These are phyloP conservation scores for Sarcomyxa edulis DNA, from an alignment of 768 basidiomycete species.

Conservation along the genomic window DNA sequence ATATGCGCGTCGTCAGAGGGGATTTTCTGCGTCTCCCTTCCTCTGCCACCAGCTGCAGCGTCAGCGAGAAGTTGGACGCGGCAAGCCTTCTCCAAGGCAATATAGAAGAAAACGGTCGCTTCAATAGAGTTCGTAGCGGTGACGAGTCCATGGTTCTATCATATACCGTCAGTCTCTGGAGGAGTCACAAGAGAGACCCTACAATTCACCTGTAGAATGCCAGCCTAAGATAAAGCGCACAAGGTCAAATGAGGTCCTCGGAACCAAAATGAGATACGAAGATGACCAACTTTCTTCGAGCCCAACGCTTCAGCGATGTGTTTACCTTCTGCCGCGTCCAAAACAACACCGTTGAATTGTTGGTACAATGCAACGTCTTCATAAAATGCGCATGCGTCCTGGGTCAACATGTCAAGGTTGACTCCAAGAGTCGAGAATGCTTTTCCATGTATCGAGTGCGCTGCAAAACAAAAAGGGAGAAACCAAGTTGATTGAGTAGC, in stretches of 20 bases:
- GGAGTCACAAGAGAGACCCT: too few relatives aligned
- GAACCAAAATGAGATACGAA: neutral
- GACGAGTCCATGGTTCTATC: slow-evolving; percentile 39
- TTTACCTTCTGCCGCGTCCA: slow-evolving; percentile 36
- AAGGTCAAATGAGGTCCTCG: too few relatives aligned
- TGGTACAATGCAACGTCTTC: slow-evolving; percentile 37
- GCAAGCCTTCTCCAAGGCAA: slow-evolving; percentile 38
- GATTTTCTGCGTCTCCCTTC: slow-evolving; percentile 18
- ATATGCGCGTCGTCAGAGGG: slow-evolving; percentile 19
- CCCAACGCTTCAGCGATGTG: slow-evolving; percentile 39
- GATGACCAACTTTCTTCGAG: slow-evolving; percentile 23
- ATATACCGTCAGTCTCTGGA: too few relatives aligned
- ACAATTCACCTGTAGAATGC: slow-evolving; percentile 37
- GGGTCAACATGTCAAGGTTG: slow-evolving; percentile 35
- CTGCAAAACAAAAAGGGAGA: slow-evolving; percentile 42
- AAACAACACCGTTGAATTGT: slow-evolving; percentile 43
- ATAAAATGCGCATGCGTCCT: slow-evolving; percentile 40
- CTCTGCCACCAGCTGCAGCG: slow-evolving; percentile 27
- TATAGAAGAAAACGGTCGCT: slow-evolving; percentile 36
- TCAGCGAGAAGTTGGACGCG: slow-evolving; percentile 41
- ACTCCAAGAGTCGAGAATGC: slow-evolving; percentile 42
- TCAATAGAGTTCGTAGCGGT: slow-evolving; percentile 35
- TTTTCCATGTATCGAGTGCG: slow-evolving; percentile 43
- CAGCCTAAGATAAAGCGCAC: slow-evolving; percentile 19
- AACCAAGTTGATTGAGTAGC: slow-evolving; percentile 40